Conservation (phyloP, 1,139 yeast species). For the Cylindricascospora bacillispora region DNA sequence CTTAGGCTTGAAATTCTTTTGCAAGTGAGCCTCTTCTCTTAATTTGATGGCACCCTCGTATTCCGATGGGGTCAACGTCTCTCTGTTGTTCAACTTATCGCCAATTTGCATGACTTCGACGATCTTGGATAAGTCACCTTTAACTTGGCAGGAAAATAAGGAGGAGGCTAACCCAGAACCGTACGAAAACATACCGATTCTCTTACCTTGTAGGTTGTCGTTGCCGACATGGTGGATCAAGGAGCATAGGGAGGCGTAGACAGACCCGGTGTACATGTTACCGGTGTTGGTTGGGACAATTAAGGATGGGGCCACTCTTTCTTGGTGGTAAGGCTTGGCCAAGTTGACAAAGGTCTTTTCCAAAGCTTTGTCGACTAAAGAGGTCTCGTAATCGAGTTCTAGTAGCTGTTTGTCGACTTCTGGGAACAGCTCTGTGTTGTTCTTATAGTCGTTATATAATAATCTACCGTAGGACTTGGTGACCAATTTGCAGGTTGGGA, state of each 20-base stretch:
- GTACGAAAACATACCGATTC: conserved; percentile 88
- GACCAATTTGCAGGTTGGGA: conserved; percentile 94
- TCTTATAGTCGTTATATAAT: conserved; percentile 73
- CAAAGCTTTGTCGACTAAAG: conserved; percentile 64
- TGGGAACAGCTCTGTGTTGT: conserved; percentile 48
- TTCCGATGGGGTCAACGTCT: conserved; percentile 56
- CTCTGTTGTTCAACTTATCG: conserved; percentile 51
- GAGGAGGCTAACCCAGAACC: conserved; percentile 98
- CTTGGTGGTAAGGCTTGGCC: conserved; percentile 58
- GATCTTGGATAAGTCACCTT: conserved; percentile 68
- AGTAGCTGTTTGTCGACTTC: conserved; percentile 48
- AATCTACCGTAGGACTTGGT: conserved; percentile 88
- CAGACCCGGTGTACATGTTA: conserved; percentile 95
- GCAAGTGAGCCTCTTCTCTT: conserved; percentile 82
- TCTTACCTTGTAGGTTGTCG: conserved; percentile 64
- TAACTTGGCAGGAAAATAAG: conserved; percentile 64
- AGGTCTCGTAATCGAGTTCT: conserved; percentile 56
- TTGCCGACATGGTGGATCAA: conserved; percentile 63
- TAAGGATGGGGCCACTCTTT: conserved; percentile 70
- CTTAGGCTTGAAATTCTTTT: conserved; percentile 64
- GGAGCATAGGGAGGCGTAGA: conserved; percentile 80
- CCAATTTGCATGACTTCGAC: conserved; percentile 56
- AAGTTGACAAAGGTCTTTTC: conserved; percentile 78
- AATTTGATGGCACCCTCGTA: conserved; percentile 71
- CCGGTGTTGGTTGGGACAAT: conserved; percentile 93